Conservation (phyloP, 1,139 yeast species). For the Nematodospora anomalae region DNA sequence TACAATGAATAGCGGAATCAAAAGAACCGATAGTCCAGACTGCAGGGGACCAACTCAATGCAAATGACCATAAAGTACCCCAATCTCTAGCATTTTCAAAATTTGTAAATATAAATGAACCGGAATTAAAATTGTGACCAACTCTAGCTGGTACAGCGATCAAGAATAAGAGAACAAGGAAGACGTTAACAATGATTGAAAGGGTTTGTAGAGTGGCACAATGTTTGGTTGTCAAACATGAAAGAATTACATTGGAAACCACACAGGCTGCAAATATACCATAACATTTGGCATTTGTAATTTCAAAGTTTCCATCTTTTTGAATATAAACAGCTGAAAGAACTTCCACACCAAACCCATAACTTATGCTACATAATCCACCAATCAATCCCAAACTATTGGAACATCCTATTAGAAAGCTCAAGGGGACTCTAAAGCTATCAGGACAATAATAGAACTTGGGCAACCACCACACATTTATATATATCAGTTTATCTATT, state of each 20-base stretch:
- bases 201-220: constrained; percentile 60
- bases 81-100: constrained; percentile 56
- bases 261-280: constrained; percentile 40
- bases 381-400: constrained; percentile 38
- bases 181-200: constrained; percentile 57
- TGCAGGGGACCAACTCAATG: constrained; percentile 63
- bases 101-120: constrained; percentile 52
- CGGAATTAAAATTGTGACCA: constrained; percentile 30
- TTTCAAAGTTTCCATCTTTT: constrained; percentile 31
- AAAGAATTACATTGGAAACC: constrained; percentile 27
- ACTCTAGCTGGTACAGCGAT: constrained; percentile 67
- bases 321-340: constrained; percentile 35
- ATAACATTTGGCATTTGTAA: constrained; percentile 32
- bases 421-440: constrained; percentile 30
- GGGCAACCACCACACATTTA: no score
- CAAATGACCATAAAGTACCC: constrained; percentile 67
- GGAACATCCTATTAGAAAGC: constrained; percentile 48
- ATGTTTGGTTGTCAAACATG: constrained; percentile 37
- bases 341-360: constrained; percentile 39
- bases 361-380: constrained; percentile 40
- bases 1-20: constrained; percentile 71
- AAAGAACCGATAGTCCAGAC: constrained; percentile 69
- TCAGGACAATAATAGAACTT: constrained; percentile 39
- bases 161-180: constrained; percentile 55
- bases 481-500: no score